phyloP scores from a whole-genome alignment of 805 yeast species.

The Nadsonia fulvescens region DNA sequence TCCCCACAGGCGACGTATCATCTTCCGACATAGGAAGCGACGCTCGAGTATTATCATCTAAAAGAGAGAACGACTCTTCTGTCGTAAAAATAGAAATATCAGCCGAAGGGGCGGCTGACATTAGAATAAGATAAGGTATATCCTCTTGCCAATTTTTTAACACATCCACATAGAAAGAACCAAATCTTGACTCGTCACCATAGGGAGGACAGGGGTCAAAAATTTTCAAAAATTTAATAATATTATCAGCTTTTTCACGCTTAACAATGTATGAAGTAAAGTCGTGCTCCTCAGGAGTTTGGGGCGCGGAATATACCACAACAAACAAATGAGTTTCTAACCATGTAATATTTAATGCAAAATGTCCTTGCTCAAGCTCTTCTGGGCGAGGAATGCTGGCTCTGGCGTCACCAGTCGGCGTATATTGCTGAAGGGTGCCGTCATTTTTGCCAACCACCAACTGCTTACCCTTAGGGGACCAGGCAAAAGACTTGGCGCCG shows the following conservation, averaged over 20 bases:
- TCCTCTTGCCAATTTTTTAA: conserved; percentile 12
- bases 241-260: conserved; percentile 1
- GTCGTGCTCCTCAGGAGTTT: conserved; percentile 10
- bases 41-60: conserved; percentile 58
- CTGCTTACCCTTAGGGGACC: conserved; percentile 15
- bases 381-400: conserved; percentile 8
- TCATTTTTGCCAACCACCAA: conserved; percentile 10
- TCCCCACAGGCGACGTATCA: conserved; percentile 51
- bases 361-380: conserved; percentile 1
- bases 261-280: conserved; percentile 9
- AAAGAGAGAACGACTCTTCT: conserved; percentile 24
- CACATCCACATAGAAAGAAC: conserved; percentile 12
- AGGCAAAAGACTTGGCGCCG: conserved; percentile 8
- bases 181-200: conserved; percentile 12
- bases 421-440: conserved; percentile 9
- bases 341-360: conserved; percentile 9
- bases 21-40: conserved; percentile 52
- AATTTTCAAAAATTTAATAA: conserved; percentile 7
- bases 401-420: conserved; percentile 7
- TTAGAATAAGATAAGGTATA: conserved; percentile 19
- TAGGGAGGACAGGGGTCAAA: conserved; percentile 17
- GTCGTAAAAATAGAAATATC: conserved; percentile 36
- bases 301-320: conserved; percentile 9
- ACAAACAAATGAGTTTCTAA: conserved; percentile 10
- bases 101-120: conserved; percentile 47